These are phyloP conservation scores for Botryotinia calthae DNA, from an alignment of 2,329 filamentous ascomycete species.

Conservation along the genomic window DNA sequence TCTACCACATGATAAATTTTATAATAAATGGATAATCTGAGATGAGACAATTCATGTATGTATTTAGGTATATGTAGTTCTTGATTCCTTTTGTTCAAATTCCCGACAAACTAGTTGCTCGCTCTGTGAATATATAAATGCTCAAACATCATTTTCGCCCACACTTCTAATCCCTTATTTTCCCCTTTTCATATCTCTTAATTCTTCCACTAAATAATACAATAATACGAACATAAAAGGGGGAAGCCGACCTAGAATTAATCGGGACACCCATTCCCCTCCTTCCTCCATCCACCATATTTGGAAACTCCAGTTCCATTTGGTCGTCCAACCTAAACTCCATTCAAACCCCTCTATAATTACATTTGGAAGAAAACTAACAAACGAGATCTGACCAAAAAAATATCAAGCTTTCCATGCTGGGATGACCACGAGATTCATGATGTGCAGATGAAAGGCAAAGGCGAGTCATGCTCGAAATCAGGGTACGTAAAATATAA, in stretches of 20 bases:
- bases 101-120: background rate
- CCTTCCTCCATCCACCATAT: background rate
- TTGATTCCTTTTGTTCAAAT: background rate
- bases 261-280: background rate
- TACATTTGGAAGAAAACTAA: background rate
- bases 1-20: background rate
- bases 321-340: constrained; percentile 1
- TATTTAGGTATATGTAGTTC: background rate
- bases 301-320: background rate
- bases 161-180: background rate
- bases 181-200: background rate
- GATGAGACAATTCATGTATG: background rate
- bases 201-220: constrained; percentile 3
- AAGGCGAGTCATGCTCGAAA: background rate
- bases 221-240: constrained; percentile 1
- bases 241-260: background rate
- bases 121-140: background rate
- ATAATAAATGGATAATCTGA: too few species aligned
- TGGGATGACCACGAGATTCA: background rate
- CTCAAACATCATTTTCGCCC: background rate
- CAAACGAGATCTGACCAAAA: constrained; percentile 6
- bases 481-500: background rate
- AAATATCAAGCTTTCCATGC: background rate
- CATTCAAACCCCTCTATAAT: background rate
- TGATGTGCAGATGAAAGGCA: too few species aligned